Base-by-base conservation (phyloP, 345 rosid species). In the Citropsis articulata region DNA sequence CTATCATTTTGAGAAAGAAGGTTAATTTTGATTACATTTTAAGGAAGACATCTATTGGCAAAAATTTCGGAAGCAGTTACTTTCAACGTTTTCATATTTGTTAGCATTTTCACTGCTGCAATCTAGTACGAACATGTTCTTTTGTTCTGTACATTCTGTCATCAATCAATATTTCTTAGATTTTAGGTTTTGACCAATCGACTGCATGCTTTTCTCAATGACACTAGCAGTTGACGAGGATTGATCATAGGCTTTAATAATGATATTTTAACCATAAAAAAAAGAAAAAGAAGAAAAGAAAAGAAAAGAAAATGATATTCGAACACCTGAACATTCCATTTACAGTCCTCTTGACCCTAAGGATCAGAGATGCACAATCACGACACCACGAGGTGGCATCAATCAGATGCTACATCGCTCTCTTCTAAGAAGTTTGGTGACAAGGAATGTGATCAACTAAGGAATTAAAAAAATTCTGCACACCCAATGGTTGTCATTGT, bases 361-460 rank as follows among this genome's bases (percentile, higher is more conserved):
- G 35, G 25, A 13, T 35, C 82, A 69, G 80, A 77, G 55, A 74
- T 74, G 35, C 13, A 24, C 59, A 61, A 27, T 55, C 63, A n/a
- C 50, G 77, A 27, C 18, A 31, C 7, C 40, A 64, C 4, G 27
- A 7, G 22, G 53, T 59, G 79, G 81, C 57, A 62, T 28, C 66
- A 28, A 36, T 81, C 30, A 6, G 91, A 80, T 81, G 81, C 50
- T n/a, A 62, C 69, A 69, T 87, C 86, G 1, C 69, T 82, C 62
- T 89, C 87, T 48, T 6, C 69, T 13, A 13, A 0, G 18, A 13
- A 3, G 16, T 45, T 45, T 45, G 50, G 50, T 45, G 50, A 45
- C 14, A 45, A 45, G 50, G 50, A 45, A 45, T 45, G 14, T 0
- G 50, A 42, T 42, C 42, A 33, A 69, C 57, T 18, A 45, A 75